A percentile compares a stretch with the other conserved stretches of the same genome.
Evolutionary conservation across 2,329 filamentous ascomycete genomes (phyloP).

Genomic region (Fusarium poae): DNA sequence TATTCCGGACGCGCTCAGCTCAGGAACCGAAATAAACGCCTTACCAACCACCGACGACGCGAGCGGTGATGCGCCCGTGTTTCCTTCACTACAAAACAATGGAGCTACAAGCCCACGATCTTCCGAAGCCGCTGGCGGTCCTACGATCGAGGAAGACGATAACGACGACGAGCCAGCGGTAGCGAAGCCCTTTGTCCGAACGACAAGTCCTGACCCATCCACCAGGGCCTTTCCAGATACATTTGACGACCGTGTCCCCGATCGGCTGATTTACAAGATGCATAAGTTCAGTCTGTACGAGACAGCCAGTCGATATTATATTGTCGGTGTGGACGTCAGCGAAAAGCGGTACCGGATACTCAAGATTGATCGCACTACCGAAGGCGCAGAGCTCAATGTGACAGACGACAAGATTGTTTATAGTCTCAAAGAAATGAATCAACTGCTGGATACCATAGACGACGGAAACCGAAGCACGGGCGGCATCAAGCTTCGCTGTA

Average conservation of each 20-base stretch:
- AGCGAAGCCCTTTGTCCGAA: constrained; percentile 69
- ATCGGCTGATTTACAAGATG: constrained; percentile 74
- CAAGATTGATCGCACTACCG: constrained; percentile 92
- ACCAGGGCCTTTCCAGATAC: constrained; percentile 49
- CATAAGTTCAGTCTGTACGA: constrained; percentile 99
- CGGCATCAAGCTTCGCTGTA: constrained; percentile 89
- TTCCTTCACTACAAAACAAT: constrained; percentile 56
- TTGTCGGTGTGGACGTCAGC: constrained; percentile 91
- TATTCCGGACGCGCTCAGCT: constrained; percentile 41
- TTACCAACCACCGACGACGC: constrained; percentile 35
- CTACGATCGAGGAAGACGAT: constrained; percentile 59
- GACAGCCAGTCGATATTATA: constrained; percentile 91
- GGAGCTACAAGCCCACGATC: constrained; percentile 49
- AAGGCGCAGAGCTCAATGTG: constrained; percentile 80
- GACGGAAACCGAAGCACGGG: constrained; percentile 93
- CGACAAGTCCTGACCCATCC: constrained; percentile 63
- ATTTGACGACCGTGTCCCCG: constrained; percentile 52
- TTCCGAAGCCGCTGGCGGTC: constrained; percentile 44
- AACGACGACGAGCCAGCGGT: constrained; percentile 71
- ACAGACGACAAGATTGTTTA: constrained; percentile 97
- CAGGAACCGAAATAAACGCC: constrained; percentile 32
- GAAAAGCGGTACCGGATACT: constrained; percentile 91
- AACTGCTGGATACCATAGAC: constrained; percentile 93
- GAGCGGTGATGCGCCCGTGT: constrained; percentile 49
- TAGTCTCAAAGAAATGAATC: constrained; percentile 90